Evolutionary conservation across 768 basidiomycete species (phyloP).

Genomic region (Lactarius tabidus): DNA sequence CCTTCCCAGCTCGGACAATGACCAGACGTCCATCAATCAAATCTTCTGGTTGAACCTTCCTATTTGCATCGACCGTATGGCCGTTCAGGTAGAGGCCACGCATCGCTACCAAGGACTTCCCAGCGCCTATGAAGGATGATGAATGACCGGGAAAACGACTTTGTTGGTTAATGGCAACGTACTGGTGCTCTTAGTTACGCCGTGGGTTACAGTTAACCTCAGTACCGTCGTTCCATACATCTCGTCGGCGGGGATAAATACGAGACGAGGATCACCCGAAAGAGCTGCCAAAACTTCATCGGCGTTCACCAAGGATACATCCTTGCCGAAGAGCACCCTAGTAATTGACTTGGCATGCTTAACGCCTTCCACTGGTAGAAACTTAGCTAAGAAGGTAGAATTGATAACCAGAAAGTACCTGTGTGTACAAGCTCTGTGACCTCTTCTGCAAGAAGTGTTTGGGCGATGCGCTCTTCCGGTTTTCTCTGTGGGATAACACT

Average conservation of each 20-base stretch:
- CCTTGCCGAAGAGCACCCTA: constrained; percentile 41
- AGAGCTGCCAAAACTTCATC: constrained; percentile 59
- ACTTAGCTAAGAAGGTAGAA: neutral
- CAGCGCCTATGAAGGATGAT: constrained; percentile 14
- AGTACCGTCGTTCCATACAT: constrained; percentile 50
- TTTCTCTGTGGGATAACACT: constrained; percentile 28
- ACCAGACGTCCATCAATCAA: constrained; percentile 23
- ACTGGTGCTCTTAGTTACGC: constrained; percentile 49
- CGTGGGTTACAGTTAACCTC: constrained; percentile 57
- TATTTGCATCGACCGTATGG: constrained; percentile 9
- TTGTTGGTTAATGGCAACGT: neutral
- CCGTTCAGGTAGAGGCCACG: constrained; percentile 26
- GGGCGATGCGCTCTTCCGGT: constrained; percentile 44
- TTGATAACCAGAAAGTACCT: constrained; percentile 31
- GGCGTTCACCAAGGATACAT: constrained; percentile 43
- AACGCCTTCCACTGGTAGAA: constrained; percentile 37
- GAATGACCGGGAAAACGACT: neutral
- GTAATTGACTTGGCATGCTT: constrained; percentile 44
- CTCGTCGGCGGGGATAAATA: constrained; percentile 46
- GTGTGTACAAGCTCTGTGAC: constrained; percentile 60
- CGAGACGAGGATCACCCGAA: constrained; percentile 58
- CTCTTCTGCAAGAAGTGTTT: constrained; percentile 51
- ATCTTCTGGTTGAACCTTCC: constrained; percentile 10
- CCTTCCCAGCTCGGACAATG: constrained; percentile 25
- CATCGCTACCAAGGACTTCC: constrained; percentile 21